Evolutionary conservation across 106 monocot species (phyloP), one percentile per base, ranked within the genome.

Genomic region (Allium cepa): DNA sequence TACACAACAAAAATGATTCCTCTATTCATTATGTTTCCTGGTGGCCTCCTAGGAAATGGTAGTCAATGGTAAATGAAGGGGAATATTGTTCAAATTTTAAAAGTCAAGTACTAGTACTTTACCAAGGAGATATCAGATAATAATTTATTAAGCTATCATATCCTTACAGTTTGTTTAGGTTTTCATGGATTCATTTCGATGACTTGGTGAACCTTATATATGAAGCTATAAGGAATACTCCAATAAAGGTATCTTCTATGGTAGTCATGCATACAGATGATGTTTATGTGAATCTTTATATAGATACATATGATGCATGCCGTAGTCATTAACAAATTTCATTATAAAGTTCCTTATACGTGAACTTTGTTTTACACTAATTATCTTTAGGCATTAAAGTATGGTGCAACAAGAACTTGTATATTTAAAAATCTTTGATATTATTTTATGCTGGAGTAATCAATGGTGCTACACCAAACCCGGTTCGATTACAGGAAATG

Each of bases 171-270:
- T 73, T 73, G 8, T 63, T 1, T 36, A 92, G 92, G 92, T 88
- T 92, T 79, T 92, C 92, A 7, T 92, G 92, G 92, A 92, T 92
- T 73, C 92, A 92, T 69, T 17, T 85, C 22, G 92, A 92, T 76
- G 92, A 92, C 60, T 69, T 92, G 57, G 92, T 92, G 73, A 85
- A 80, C 76, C 85, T 88, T 64, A 88, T 92, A 8, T 85, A 73
- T 68, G 88, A 88, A 71, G 79, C 88, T 64, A 57, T 92, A 60
- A 78, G 7, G 71, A 92, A 92, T 76, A 80, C 87, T 50, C 76
- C 92, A 53, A 92, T 17, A 82, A 81, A 85, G 92, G 92, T 86
- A 80, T 22, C 51, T 28, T 63, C 4, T 1, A 36, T 36, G 36
- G 36, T 4, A 36, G 36, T 36, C 36, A 2, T 36, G 36, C 36